phyloP scores from a whole-genome alignment of 2,329 filamentous ascomycete species.

The Aspergillus ochraceus region DNA sequence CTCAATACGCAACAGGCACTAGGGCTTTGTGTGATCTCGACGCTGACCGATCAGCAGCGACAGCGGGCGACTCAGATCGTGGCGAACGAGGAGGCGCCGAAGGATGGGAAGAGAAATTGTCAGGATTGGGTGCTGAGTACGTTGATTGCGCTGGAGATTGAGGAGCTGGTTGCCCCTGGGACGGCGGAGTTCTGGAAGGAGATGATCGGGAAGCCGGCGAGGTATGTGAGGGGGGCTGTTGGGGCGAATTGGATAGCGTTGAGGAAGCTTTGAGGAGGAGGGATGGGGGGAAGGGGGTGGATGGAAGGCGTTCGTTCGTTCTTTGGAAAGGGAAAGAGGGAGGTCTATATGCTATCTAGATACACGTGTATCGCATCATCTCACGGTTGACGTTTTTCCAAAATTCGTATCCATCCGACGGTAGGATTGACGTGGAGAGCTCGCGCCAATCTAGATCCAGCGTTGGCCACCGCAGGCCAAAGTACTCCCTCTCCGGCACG shows the following conservation, averaged over 20 bases:
- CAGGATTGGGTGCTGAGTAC: constrained; percentile 29
- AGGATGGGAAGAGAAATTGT: constrained; percentile 20
- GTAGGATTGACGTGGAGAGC: constrained; percentile 4
- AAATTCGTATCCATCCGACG: constrained; percentile 13
- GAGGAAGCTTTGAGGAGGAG: background rate
- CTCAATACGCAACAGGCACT: constrained; percentile 23
- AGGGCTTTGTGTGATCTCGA: constrained; percentile 11
- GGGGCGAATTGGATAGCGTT: constrained; percentile 1
- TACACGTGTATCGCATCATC: constrained; percentile 11
- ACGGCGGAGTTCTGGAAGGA: constrained; percentile 27
- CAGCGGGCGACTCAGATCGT: constrained; percentile 20
- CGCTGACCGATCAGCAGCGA: constrained; percentile 17
- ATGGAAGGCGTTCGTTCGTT: background rate
- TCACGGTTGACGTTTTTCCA: constrained; percentile 14
- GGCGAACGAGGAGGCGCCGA: constrained; percentile 18
- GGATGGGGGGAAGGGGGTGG: background rate
- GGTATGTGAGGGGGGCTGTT: background rate
- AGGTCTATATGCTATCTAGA: constrained; percentile 1
- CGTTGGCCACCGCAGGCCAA: constrained; percentile 3
- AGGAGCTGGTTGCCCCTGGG: constrained; percentile 25
- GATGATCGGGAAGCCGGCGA: constrained; percentile 19
- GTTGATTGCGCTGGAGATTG: constrained; percentile 25
- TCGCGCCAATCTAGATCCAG: constrained; percentile 12
- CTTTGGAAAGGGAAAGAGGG: no score
- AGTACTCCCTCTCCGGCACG: constrained; percentile 14